A percentile compares a stretch with the other conserved stretches of the same genome.
Conservation (phyloP, 768 basidiomycete genomes). For the Panaeolus cyanescens region DNA sequence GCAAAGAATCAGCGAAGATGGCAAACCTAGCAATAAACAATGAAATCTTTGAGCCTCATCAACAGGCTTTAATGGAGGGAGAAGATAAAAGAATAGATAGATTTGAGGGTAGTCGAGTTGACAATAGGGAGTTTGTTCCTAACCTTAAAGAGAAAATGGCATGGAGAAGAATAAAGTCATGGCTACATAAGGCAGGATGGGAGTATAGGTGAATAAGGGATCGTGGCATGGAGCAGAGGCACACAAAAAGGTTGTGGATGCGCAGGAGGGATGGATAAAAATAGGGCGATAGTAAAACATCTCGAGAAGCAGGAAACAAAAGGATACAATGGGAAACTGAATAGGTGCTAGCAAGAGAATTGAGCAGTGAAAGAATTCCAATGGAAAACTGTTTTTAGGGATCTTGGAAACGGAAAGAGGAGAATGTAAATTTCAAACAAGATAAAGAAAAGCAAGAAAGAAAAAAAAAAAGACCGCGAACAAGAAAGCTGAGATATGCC, state of each 20-base stretch:
- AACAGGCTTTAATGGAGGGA: neutral
- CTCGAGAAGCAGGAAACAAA: neutral
- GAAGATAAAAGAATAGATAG: neutral
- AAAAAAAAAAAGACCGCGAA: slow-evolving; percentile 4
- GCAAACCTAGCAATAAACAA: neutral
- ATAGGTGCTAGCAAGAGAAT: neutral
- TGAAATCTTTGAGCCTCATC: neutral
- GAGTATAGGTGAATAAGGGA: neutral
- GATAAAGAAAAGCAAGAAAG: neutral
- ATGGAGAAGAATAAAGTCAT: neutral
- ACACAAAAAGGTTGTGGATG: neutral
- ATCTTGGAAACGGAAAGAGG: neutral
- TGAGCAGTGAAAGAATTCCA: neutral
- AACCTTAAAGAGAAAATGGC: neutral
- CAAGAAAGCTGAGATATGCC: neutral
- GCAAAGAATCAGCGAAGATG: neutral
- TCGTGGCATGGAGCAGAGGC: neutral
- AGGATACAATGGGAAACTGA: neutral
- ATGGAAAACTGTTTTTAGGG: neutral
- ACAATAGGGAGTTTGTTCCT: neutral
- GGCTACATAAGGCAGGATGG: neutral
- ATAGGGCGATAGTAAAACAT: neutral
- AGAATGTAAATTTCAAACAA: neutral
- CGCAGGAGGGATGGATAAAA: neutral
- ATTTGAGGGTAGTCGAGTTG: neutral